These are phyloP conservation scores for Dactylellina haptotyla DNA, from an alignment of 2,329 filamentous ascomycete genomes.

Conservation along the genomic window DNA sequence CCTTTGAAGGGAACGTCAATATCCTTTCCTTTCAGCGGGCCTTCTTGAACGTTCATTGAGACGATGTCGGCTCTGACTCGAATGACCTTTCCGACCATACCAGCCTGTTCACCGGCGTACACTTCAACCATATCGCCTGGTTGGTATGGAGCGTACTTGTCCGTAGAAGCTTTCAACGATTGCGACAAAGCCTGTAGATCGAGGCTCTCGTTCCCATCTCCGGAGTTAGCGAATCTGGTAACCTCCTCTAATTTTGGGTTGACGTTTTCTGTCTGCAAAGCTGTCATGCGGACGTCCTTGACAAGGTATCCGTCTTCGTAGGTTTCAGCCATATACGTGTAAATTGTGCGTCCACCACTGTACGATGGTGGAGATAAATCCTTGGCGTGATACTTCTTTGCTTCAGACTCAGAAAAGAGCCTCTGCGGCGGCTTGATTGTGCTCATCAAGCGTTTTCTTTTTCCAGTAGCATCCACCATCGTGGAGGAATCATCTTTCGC, in stretches of 20 bases:
- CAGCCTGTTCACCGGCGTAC: conserved; percentile 92
- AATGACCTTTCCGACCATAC: conserved; percentile 84
- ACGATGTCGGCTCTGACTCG: conserved; percentile 93
- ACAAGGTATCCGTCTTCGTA: conserved; percentile 93
- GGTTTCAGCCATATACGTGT: conserved; percentile 85
- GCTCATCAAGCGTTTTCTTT: conserved; percentile 78
- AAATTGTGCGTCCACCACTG: conserved; percentile 73
- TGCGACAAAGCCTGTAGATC: conserved; percentile 90
- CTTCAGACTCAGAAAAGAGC: conserved; percentile 91
- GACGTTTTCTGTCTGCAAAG: conserved; percentile 85
- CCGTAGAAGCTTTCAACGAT: conserved; percentile 83
- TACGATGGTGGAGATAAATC: conserved; percentile 67
- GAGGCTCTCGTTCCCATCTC: conserved; percentile 92
- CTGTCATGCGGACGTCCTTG: conserved; percentile 91
- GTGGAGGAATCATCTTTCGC: conserved; percentile 78
- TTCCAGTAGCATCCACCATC: conserved; percentile 66
- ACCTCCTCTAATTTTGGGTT: conserved; percentile 95
- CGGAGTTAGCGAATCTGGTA: conserved; percentile 86
- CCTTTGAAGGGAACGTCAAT: conserved; percentile 94
- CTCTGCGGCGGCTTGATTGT: conserved; percentile 83
- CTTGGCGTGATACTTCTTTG: conserved; percentile 82
- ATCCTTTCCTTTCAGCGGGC: conserved; percentile 80
- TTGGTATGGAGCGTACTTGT: conserved; percentile 76
- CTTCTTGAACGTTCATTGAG: conserved; percentile 83
- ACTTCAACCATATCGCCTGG: conserved; percentile 97